Conservation (phyloP, 441 rosid species). For the Populus hybrid region DNA sequence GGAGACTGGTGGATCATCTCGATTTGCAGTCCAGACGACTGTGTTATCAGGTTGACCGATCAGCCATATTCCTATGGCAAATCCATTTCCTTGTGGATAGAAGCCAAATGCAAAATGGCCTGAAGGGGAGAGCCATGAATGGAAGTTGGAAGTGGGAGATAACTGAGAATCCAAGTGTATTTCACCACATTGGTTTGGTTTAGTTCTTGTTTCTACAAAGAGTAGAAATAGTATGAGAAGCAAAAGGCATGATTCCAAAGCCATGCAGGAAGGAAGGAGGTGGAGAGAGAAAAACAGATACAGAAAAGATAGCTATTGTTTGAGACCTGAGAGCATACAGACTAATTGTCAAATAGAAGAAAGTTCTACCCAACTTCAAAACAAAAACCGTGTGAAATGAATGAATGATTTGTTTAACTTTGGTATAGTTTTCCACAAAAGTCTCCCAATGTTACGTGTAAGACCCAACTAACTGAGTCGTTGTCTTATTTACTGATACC, state of each 20-base stretch:
- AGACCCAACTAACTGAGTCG: not conserved
- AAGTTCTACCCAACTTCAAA: not conserved
- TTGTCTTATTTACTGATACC: not conserved
- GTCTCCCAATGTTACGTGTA: not conserved
- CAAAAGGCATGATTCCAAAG: not conserved
- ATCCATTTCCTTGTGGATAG: constrained; percentile 21
- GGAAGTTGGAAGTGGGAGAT: not conserved
- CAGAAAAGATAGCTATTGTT: not conserved
- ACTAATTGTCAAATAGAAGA: not conserved
- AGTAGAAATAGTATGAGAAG: not conserved
- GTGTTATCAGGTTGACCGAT: constrained; percentile 4
- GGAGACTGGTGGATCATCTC: constrained; percentile 21
- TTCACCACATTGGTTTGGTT: not conserved
- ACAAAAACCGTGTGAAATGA: not conserved
- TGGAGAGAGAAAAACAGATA: not conserved
- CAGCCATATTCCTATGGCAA: constrained; percentile 25
- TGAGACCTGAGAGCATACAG: not conserved
- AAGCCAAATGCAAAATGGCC: constrained; percentile 32
- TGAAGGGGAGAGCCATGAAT: constrained; percentile 33
- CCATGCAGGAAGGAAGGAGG: not conserved
- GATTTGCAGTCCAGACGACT: constrained; percentile 27
- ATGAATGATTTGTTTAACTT: not conserved
- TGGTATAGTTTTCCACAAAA: not conserved
- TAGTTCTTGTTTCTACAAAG: not conserved
- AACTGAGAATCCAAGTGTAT: not conserved